phyloP scores from a whole-genome alignment of 495 filamentous ascomycete species.

The Aspergillus ostianus region DNA sequence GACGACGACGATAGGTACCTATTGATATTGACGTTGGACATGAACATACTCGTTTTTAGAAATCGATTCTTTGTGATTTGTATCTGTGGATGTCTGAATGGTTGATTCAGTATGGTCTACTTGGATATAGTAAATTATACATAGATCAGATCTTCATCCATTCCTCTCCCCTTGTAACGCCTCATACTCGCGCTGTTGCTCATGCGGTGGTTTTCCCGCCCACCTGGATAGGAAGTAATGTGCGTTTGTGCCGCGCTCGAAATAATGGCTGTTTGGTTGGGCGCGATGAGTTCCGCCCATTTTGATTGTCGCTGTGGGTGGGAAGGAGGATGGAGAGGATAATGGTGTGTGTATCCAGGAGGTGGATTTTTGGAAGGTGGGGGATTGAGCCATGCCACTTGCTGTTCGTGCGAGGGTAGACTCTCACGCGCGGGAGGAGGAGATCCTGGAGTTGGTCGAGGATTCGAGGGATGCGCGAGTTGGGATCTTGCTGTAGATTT shows the following conservation, averaged over 20 bases:
- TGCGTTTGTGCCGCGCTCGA: slow-evolving; percentile 26
- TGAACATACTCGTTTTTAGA: background rate
- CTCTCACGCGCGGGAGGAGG: slow-evolving; percentile 14
- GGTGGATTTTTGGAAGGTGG: background rate
- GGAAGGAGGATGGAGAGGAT: background rate
- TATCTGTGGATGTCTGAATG: background rate
- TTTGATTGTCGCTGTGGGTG: slow-evolving; percentile 24
- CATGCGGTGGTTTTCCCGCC: slow-evolving; percentile 13
- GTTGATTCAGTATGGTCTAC: too few relatives aligned
- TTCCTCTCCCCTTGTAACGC: background rate
- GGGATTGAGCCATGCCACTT: slow-evolving; percentile 30
- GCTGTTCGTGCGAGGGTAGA: slow-evolving; percentile 31
- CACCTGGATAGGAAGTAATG: slow-evolving; percentile 36
- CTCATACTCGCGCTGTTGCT: slow-evolving; percentile 29
- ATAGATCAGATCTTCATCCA: too few relatives aligned
- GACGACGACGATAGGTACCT: background rate
- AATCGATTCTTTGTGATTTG: background rate
- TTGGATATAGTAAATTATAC: too few relatives aligned
- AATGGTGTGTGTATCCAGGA: slow-evolving; percentile 10
- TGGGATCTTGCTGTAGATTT: slow-evolving; percentile 1
- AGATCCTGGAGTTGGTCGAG: slow-evolving; percentile 16
- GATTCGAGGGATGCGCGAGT: background rate
- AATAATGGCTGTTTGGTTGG: slow-evolving; percentile 40
- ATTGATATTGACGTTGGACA: background rate
- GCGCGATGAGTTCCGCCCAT: slow-evolving; percentile 44